These are phyloP conservation scores for Paradendryphiella salina DNA, from an alignment of 2,329 filamentous ascomycete species.

Conservation along the genomic window DNA sequence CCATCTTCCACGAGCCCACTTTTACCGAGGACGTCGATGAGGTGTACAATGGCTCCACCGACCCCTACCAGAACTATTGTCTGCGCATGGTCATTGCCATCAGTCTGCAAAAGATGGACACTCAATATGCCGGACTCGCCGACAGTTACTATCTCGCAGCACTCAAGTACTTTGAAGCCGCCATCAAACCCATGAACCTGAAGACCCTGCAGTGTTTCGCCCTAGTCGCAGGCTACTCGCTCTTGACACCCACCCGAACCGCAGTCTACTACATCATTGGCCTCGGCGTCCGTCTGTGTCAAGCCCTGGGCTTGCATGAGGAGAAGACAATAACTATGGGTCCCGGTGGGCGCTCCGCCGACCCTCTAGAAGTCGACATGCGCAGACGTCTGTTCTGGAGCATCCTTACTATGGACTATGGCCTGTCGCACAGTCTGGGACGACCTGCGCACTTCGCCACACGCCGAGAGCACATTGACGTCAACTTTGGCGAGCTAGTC, in stretches of 20 bases:
- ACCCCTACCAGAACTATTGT: conserved; percentile 85
- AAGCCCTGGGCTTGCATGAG: conserved; percentile 83
- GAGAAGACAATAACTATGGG: conserved; percentile 80
- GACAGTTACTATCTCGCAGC: conserved; percentile 95
- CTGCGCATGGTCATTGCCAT: conserved; percentile 92
- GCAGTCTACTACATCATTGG: conserved; percentile 94
- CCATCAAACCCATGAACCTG: conserved; percentile 85
- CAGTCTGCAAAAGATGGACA: conserved; percentile 87
- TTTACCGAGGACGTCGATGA: conserved; percentile 77
- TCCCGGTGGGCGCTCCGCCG: conserved; percentile 61
- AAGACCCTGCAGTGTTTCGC: conserved; percentile 88
- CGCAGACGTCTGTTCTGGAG: conserved; percentile 86
- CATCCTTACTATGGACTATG: conserved; percentile 83
- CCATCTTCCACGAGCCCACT: conserved; percentile 80
- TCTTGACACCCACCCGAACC: conserved; percentile 87
- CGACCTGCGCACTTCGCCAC: conserved; percentile 84
- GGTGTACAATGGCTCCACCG: conserved; percentile 74
- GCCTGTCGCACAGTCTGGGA: conserved; percentile 83
- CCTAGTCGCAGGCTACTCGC: conserved; percentile 86
- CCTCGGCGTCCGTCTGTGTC: conserved; percentile 81
- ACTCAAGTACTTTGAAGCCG: conserved; percentile 78
- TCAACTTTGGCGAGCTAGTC: conserved; percentile 79
- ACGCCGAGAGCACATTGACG: conserved; percentile 78
- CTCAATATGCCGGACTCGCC: conserved; percentile 86
- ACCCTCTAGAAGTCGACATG: conserved; percentile 84